Base-by-base conservation (phyloP, 2,329 filamentous ascomycete genomes). In the Monascus ruber region DNA sequence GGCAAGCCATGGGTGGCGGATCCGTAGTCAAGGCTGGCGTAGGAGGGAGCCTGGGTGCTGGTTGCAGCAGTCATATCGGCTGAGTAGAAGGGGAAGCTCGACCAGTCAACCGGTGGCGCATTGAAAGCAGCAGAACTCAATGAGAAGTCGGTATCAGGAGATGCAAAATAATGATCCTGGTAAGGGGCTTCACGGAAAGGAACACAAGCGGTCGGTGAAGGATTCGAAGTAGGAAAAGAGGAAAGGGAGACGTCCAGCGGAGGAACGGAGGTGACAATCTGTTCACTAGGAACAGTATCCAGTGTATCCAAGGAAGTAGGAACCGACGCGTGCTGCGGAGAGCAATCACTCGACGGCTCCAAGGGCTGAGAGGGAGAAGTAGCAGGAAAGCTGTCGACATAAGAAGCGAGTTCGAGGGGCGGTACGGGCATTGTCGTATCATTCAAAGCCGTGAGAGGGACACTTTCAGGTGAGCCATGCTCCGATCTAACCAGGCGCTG, bases 91-190 rank as follows among this genome's bases (percentile, higher is more conserved):
- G 67, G 66, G 44, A 69, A 63, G 28, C 61, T 66, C 4, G 66
- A 67, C 69, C 68, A 71, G 49, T 71, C 68, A 24, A 69, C 62
- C 4, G 63, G 55, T 4, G 66, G 64, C 11, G 62, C 60, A 31
- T 53, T 63, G 40, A 67, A 52, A 11, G 54, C 59, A 29, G 63
- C 55, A 31, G 64, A 60, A 26, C 58, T 53, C 10, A 63, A 41
- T 4, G 64, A 53, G 33, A 58, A 26, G 5, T 71, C 68, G 32
- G 56, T 53, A 36, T 70, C 66, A 1, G 65, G 62, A 1, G 66
- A 60, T 17, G 62, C 58, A 42, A 66, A 66, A 46, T 62, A 69
- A 10, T 52, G 49, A 26, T 68, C 60, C 47, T 47, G 60, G 43
- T 52, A 65, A 17, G 17, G 17, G 41, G 46, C 49, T 50, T 54